Evolutionary conservation across 2,329 filamentous ascomycete species (phyloP), one percentile per base, ranked within the genome.

Genomic region (Penicillium capsulatum): DNA sequence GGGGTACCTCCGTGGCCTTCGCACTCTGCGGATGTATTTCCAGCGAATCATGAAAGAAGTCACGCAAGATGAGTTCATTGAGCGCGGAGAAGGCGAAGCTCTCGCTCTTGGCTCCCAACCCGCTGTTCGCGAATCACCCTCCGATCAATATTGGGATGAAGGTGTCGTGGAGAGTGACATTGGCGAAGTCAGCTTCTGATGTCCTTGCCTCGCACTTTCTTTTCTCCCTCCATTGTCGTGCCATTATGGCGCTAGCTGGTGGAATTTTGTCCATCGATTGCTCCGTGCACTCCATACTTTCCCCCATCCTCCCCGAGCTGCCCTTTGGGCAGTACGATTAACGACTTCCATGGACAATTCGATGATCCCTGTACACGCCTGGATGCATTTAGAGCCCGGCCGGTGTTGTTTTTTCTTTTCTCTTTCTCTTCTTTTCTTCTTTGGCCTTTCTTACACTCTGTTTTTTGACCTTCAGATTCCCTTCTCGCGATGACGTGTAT

Each of bases 1-100:
- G 17, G 92, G 92, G 0, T 98, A 97, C 57, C 71, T 98, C 28
- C 83, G 90, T 40, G 92, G 92, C 0, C 66, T 98, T 42, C 75
- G 83, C 36, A 87, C 82, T 3, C 69, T 98, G 51, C 77, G 81
- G 40, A 78, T 81, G 59, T 97, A 96, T 63, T 94, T 98, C 57
- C 75, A 90, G 54, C 79, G 81, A 40, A 96, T 98, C 37, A 83
- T 92, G 70, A 79, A 79, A 53, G 90, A 97, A 48, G 76, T 91
- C 36, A 71, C 71, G 28, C 58, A 66, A 20, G 61, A 70, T 34
- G 64, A 73, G 28, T 65, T 65, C 32, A 57, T 67, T 24, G 68
- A 72, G 48, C 58, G 66, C 19, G 66, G 66, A 2, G 67, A 70
- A 43, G 65, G 65, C 11, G 67, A 69, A 44, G 64, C 60, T 6